Percentiles rank a stretch among this genome's conserved stretches.
Conservation (phyloP, 345 rosid species). For the Citrus reticulata region DNA sequence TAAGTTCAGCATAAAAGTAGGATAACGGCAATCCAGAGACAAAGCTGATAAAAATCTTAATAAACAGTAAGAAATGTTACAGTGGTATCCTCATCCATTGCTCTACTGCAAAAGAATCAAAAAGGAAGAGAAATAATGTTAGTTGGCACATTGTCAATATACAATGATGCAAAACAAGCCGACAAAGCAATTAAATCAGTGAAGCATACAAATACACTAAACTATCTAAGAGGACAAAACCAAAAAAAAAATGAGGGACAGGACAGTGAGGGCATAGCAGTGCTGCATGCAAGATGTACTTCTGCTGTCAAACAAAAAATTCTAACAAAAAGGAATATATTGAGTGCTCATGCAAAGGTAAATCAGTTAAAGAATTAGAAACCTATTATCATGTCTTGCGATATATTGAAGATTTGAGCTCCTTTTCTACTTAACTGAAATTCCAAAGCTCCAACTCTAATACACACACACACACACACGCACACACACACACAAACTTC, state of each 20-base stretch:
- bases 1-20: neutral
- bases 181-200: neutral
- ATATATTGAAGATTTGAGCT: neutral
- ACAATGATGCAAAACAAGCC: neutral
- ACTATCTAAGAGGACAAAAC: neutral
- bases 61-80: constrained; percentile 19
- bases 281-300: neutral
- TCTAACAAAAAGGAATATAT: neutral
- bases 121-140: no score
- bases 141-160: neutral
- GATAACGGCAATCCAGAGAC: neutral
- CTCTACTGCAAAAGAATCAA: constrained; percentile 34
- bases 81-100: constrained; percentile 63
- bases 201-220: neutral
- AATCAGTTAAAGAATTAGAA: neutral
- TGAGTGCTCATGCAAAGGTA: neutral
- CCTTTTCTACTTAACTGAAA: neutral
- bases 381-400: neutral
- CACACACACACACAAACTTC: neutral
- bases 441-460: neutral
- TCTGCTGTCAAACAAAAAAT: neutral
- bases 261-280: neutral
- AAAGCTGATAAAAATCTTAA: neutral
- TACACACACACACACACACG: neutral
- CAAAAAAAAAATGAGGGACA: neutral